Percentiles rank a stretch among this genome's conserved stretches.
These are phyloP conservation scores for Mycosphaerelloides madeirae DNA, from an alignment of 2,329 filamentous ascomycete genomes.

Conservation along the genomic window DNA sequence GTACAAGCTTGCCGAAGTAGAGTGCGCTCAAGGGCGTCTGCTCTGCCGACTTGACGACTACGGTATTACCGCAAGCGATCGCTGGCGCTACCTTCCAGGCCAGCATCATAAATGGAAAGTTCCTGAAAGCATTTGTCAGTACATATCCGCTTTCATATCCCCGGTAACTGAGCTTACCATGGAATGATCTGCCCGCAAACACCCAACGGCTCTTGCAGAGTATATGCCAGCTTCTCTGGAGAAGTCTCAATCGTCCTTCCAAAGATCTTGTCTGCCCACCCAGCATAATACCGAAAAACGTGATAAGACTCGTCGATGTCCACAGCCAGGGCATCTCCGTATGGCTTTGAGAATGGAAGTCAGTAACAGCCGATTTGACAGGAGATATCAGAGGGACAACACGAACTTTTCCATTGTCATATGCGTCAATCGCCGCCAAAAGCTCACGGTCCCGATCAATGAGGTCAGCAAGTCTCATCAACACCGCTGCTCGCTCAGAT, in stretches of 20 bases:
- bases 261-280: constrained; percentile 48
- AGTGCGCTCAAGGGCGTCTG: constrained; percentile 49
- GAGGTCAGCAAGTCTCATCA: constrained; percentile 46
- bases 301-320: constrained; percentile 49
- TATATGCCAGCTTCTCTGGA: constrained; percentile 50
- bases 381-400: constrained; percentile 11
- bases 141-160: too few species aligned
- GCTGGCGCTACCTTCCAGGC: constrained; percentile 72
- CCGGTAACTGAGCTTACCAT: constrained; percentile 53
- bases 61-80: constrained; percentile 52
- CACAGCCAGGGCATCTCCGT: constrained; percentile 35
- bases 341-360: constrained; percentile 53
- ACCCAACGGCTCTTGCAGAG: constrained; percentile 21
- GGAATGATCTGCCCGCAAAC: constrained; percentile 59
- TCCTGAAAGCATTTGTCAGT: not conserved
- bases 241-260: constrained; percentile 47
- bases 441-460: constrained; percentile 41
- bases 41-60: constrained; percentile 54
- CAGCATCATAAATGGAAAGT: constrained; percentile 67
- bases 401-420: constrained; percentile 34
- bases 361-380: constrained; percentile 27
- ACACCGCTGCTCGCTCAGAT: constrained; percentile 36
- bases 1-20: constrained; percentile 58
- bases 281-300: constrained; percentile 42
- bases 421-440: constrained; percentile 43